Base-by-base conservation (phyloP, 2,329 filamentous ascomycete species). In the Nemania sp. region DNA sequence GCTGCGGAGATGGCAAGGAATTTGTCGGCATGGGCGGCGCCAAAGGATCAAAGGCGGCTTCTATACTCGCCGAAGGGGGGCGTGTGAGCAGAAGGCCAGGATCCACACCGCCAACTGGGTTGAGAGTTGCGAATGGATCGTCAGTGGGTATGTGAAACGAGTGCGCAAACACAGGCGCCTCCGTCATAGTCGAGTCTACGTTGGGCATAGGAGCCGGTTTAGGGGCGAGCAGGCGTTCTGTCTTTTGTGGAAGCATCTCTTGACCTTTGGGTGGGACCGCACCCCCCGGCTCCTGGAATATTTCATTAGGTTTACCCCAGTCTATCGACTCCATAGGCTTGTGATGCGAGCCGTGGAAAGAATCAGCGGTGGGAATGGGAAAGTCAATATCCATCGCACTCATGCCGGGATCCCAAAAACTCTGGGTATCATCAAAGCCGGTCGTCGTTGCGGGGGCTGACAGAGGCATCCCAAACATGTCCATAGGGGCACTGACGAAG, bases 371-470 rank as follows among this genome's bases (percentile, higher is more conserved):
- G 18, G 79, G 73, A 17, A 76, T 72, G 48, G 76, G 74, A 61
- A 87, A 87, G 67, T 87, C 85, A 54, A 88, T 74, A 58, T 87
- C 84, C 82, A 88, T 86, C 21, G 76, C 79, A 42, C 71, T 73
- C 79, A 87, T 82, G 60, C 82, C 79, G 3, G 80, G 76, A 60
- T 86, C 83, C 86, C 86, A 88, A 64, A 87, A 87, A 39, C 72
- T 66, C 50, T 77, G 76, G 11, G 76, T 72, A 54, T 78, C 75
- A 7, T 71, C 70, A 64, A 79, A 83, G 2, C 77, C 73, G 1
- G 82, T 77, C 3, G 78, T 78, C 2, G 79, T 78, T 34, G 79
- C 79, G 18, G 84, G 81, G 2, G 83, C 83, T n/a, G 85, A 84
- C 73, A 88, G 77, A 29, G 85, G 83, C 68, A 85, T 87, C 25